Percentiles rank a stretch among this genome's conserved stretches.
Conservation (phyloP, 1,284 basidiomycete species). For the Naganishia albida region DNA sequence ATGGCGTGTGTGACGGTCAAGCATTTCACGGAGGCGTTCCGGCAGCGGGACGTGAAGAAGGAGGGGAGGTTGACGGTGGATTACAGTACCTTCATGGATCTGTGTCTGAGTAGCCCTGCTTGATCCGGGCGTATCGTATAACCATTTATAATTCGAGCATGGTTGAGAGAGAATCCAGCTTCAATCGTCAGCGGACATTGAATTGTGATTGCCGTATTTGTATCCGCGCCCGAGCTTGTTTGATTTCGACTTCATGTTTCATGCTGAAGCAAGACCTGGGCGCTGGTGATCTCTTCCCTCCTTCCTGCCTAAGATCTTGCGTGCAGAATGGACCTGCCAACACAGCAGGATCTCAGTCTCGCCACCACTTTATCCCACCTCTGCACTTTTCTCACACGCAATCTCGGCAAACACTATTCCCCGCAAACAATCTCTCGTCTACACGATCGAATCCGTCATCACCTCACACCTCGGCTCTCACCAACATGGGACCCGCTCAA, state of each 20-base stretch:
- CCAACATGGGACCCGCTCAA: conserved; percentile 47
- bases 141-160: background rate
- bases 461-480: conserved; percentile 37
- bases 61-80: conserved; percentile 48
- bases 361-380: conserved; percentile 45
- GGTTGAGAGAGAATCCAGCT: background rate
- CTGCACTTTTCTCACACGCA: conserved; percentile 45
- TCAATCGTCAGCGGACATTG: background rate
- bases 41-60: conserved; percentile 45
- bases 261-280: background rate
- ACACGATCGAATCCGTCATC: conserved; percentile 37
- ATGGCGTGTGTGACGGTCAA: conserved; percentile 56
- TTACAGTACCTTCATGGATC: conserved; percentile 52
- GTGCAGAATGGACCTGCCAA: conserved; percentile 6
- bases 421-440: conserved; percentile 41
- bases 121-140: background rate
- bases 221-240: background rate
- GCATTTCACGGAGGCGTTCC: conserved; percentile 54
- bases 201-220: background rate
- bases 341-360: conserved; percentile 40
- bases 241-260: conserved; percentile 1
- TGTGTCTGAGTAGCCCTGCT: conserved; percentile 14
- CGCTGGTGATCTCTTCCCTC: too few relatives aligned
- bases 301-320: background rate
- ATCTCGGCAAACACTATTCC: conserved; percentile 44